A percentile compares a stretch with the other conserved stretches of the same genome.
These are phyloP conservation scores for Amaranthus palmeri DNA, from an alignment of 148 eudicot species.

Conservation along the genomic window DNA sequence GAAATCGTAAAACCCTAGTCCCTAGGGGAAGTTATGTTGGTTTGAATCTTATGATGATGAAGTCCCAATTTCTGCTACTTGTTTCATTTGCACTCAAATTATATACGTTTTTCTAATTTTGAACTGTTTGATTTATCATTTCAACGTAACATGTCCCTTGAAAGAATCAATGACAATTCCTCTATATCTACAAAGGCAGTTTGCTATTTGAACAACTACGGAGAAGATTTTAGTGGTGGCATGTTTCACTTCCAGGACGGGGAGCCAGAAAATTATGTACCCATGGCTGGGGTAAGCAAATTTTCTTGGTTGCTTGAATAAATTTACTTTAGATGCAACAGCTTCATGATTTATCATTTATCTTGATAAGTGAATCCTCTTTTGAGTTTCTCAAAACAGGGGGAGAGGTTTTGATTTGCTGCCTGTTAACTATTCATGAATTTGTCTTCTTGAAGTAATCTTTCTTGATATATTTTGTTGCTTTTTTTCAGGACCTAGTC, in stretches of 20 bases:
- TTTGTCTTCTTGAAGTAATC: constrained; percentile 5
- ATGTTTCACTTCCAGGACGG: constrained; percentile 89
- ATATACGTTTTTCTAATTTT: background rate
- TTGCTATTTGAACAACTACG: constrained; percentile 77
- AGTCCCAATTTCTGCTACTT: background rate
- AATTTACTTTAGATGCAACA: background rate
- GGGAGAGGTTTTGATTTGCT: background rate
- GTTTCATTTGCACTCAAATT: background rate
- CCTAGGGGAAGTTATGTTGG: background rate
- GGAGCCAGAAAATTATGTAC: constrained; percentile 57
- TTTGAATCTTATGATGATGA: background rate
- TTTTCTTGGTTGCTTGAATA: background rate
- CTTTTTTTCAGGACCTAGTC: constrained; percentile 56
- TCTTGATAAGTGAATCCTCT: constrained; percentile 1
- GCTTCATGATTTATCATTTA: background rate
- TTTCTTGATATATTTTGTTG: constrained; percentile 15
- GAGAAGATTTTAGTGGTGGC: constrained; percentile 72
- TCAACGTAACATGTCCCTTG: background rate
- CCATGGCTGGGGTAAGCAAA: constrained; percentile 82
- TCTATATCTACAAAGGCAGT: constrained; percentile 58
- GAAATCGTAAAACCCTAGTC: background rate
- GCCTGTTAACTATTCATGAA: background rate
- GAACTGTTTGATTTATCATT: background rate
- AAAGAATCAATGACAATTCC: constrained; percentile 15
- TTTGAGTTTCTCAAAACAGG: background rate